These are phyloP conservation scores for Blyttiomyces sp. DNA, from an alignment of 371 early-diverging fungal species.

Conservation along the genomic window DNA sequence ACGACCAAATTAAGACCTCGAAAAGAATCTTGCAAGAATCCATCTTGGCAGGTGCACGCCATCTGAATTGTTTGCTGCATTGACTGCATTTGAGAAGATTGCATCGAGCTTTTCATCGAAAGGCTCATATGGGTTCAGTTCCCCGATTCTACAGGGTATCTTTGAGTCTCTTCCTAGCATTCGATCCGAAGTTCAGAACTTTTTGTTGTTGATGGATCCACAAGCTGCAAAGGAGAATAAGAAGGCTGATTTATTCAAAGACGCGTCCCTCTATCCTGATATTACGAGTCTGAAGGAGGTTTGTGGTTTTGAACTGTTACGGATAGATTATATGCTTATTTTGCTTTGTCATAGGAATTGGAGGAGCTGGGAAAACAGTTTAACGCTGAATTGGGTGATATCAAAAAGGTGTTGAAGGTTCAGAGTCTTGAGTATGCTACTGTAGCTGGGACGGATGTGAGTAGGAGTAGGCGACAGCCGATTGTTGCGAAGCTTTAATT, in stretches of 20 bases:
- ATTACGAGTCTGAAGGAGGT: conserved; percentile 47
- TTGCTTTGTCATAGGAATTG: too few species aligned
- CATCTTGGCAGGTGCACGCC: conserved; percentile 67
- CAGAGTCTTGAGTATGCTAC: conserved; percentile 49
- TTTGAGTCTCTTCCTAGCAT: conserved; percentile 32
- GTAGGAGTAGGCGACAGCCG: too few species aligned
- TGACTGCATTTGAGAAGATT: conserved; percentile 52
- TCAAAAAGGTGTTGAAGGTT: conserved; percentile 40
- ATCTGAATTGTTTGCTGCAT: conserved; percentile 53
- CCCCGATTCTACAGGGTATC: conserved; percentile 23
- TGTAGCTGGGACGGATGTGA: conserved; percentile 64
- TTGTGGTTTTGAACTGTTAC: too few species aligned
- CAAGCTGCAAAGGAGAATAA: conserved; percentile 43
- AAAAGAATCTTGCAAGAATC: conserved; percentile 70
- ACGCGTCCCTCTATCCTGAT: conserved; percentile 54
- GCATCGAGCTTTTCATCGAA: conserved; percentile 23
- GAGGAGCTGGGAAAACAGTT: too few species aligned
- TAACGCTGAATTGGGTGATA: too few species aligned
- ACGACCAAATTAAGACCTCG: conserved; percentile 58
- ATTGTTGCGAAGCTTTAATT: neutral
- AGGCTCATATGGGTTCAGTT: conserved; percentile 30
- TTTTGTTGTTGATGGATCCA: conserved; percentile 40
- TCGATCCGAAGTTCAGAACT: conserved; percentile 30
- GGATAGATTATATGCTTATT: too few species aligned
- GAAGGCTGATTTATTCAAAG: conserved; percentile 51